Base-by-base conservation (phyloP, 2,329 filamentous ascomycete genomes). In the Xylariales sp. region DNA sequence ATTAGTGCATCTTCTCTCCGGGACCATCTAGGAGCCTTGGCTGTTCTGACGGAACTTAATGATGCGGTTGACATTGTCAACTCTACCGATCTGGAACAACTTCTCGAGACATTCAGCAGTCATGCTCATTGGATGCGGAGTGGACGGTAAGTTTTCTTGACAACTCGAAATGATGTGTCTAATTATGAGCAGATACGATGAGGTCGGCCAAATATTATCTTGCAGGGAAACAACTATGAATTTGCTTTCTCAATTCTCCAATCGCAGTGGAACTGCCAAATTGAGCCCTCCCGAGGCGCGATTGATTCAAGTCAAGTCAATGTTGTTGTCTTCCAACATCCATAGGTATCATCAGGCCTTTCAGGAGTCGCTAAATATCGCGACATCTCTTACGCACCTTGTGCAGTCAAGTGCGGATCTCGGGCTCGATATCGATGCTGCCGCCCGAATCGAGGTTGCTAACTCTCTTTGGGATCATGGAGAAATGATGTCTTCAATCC, bases 391-490 rank as follows among this genome's bases (percentile, higher is more conserved):
- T n/a, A 92, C 89, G 12, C 89, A 93, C 63, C 85, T 98, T 32
- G 88, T 94, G n/a, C 78, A 83, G 5, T 83, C 89, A 3, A 96
- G 92, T 76, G 85, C 86, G 67, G 83, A 87, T 0, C 80, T 93
- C n/a, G 93, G 91, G 0, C 81, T 98, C 1, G 87, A 90, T 65
- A 88, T 97, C 52, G 91, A 94, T 75, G 92, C 90, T 12, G 90
- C 90, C 12, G 88, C 94, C 46, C 89, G 90, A 70, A 87, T 95
- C 62, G 96, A 98, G 78, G 88, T 93, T 7, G 94, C 97, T 10
- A 93, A 92, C 75, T 93, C 97, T 6, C 83, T 99, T 0, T 99
- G 96, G 95, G 93, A 97, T 69, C 92, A 97, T 77, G 94, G 94
- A 12, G 95, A 99, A 79, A 93, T 93, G 83, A 89, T 91, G 23